Evolutionary conservation across 352 stramenopile species (phyloP), one percentile per base, ranked within the genome.

Genomic region (Discostella stelligera): DNA sequence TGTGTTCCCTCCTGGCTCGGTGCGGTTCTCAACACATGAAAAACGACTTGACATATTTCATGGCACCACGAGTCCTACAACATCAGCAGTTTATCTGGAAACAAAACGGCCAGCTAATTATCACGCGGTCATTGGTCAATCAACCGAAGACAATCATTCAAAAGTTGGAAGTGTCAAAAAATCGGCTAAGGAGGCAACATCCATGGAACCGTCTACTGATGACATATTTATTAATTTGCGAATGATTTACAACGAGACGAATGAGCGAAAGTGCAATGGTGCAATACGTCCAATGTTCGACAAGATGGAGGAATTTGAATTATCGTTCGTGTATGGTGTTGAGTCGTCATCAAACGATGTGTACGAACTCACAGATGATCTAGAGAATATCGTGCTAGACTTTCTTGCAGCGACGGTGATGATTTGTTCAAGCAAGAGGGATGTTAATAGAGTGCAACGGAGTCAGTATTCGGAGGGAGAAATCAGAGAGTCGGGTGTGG

Each of bases 331-430:
- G 18, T 77, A 77, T 25, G 74, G 61, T 25, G 56, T 78, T 11
- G 67, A 82, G 59, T 58, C 74, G 30, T 55, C 46, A 30, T 41
- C 61, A 8, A 10, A 55, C 1, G 14, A 61, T 32, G 21, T 60
- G 14, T 44, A 44, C 37, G 30, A 37, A 18, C 74, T 68, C 30
- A 41, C 77, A 13, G 48, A 72, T 58, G 67, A 82, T 14, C 16
- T 82, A 0, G 61, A 82, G 23, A 48, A 52, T 44, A 27, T 78
- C n/a, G 74, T 82, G 30, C 56, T 82, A 11, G 67, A 82, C 55
- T 71, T 68, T n/a, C 11, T 78, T 11, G 53, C 56, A 23, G 60
- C 60, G 13, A 71, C 67, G 20, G 20, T 74, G 44, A 46, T 82
- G 41, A 74, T 50, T 53, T 82, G 74, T 61, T 23, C 46, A 16